Evolutionary conservation across 495 filamentous ascomycete genomes (phyloP).

Genomic region (Penicillium robsamsonii): DNA sequence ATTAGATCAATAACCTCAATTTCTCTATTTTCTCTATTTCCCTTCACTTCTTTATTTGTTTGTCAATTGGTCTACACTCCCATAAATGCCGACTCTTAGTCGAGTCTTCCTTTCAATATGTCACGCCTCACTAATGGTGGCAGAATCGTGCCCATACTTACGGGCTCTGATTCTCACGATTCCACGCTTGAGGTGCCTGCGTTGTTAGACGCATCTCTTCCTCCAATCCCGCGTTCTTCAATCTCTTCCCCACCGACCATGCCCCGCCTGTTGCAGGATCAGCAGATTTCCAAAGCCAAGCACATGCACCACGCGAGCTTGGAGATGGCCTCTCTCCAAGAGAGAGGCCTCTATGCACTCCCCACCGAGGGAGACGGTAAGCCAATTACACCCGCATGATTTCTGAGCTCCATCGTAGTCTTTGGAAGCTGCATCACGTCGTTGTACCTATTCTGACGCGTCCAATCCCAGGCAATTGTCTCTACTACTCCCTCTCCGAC

Average conservation of each 20-base stretch:
- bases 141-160: slow-evolving; percentile 51
- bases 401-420: background rate
- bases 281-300: slow-evolving; percentile 17
- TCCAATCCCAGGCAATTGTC: slow-evolving; percentile 61
- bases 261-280: slow-evolving; percentile 18
- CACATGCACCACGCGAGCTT: slow-evolving; percentile 27
- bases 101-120: slow-evolving; percentile 39
- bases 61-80: slow-evolving; percentile 4
- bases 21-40: slow-evolving; percentile 15
- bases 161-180: slow-evolving; percentile 30
- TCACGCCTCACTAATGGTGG: slow-evolving; percentile 41
- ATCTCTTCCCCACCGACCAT: slow-evolving; percentile 1
- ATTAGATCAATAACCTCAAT: slow-evolving; percentile 13
- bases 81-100: slow-evolving; percentile 43
- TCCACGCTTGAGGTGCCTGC: slow-evolving; percentile 19
- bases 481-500: slow-evolving; percentile 75
- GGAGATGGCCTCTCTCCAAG: slow-evolving; percentile 39
- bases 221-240: background rate
- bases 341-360: slow-evolving; percentile 41
- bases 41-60: slow-evolving; percentile 7
- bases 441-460: slow-evolving; percentile 18
- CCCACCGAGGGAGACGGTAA: slow-evolving; percentile 50
- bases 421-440: background rate
- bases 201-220: slow-evolving; percentile 9
- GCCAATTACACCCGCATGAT: background rate